Conservation (phyloP, 768 basidiomycete species). For the Pholiota microspora region DNA sequence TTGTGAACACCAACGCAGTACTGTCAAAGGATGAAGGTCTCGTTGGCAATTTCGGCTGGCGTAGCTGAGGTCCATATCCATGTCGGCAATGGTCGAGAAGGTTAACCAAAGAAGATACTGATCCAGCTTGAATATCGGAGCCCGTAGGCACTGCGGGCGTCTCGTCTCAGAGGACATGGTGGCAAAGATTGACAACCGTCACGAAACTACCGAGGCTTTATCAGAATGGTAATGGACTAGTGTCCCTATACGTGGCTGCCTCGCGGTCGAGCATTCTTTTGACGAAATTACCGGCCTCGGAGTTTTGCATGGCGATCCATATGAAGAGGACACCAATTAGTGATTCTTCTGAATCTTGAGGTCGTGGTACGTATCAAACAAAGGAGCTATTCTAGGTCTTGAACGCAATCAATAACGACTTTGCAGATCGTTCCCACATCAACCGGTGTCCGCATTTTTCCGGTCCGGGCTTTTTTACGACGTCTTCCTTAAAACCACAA, state of each 20-base stretch:
- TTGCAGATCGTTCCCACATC: neutral
- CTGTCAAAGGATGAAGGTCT: neutral
- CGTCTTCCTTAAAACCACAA: too few relatives aligned
- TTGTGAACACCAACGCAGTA: constrained; percentile 1
- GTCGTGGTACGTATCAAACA: neutral
- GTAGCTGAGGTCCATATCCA: constrained; percentile 7
- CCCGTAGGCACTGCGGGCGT: neutral
- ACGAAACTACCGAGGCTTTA: neutral
- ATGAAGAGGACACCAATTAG: constrained; percentile 1
- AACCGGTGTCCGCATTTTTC: too few relatives aligned
- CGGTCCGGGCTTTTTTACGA: too few relatives aligned
- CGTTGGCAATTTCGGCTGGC: neutral
- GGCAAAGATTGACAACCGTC: neutral
- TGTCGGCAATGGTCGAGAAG: neutral
- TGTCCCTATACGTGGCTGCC: neutral
- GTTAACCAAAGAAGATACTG: constrained; percentile 1
- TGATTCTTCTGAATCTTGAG: neutral
- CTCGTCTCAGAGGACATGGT: neutral
- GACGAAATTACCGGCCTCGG: neutral
- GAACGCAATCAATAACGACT: neutral
- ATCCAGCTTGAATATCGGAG: constrained; percentile 4
- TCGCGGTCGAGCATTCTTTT: neutral
- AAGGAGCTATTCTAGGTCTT: neutral
- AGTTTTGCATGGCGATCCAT: neutral
- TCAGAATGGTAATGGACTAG: neutral